A percentile compares a stretch with the other conserved stretches of the same genome.
These are phyloP conservation scores for Pichia sp. DNA, from an alignment of 1,139 yeast species.

Conservation along the genomic window DNA sequence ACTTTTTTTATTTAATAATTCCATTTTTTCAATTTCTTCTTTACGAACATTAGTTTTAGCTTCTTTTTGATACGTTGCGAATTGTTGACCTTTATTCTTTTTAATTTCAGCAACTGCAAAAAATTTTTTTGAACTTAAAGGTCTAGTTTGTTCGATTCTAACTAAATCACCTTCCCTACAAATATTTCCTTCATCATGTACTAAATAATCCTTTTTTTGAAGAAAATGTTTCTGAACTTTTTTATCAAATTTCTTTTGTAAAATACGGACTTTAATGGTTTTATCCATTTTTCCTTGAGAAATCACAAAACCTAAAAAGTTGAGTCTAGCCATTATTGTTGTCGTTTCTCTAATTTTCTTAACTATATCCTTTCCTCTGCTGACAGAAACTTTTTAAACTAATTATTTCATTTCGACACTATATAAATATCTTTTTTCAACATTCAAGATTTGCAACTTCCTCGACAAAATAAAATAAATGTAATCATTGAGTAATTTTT, in stretches of 20 bases:
- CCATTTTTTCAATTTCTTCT: constrained; percentile 53
- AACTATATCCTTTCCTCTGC: too few relatives aligned
- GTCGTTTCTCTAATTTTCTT: neutral
- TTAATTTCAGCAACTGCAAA: constrained; percentile 95
- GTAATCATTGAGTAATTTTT: too few relatives aligned
- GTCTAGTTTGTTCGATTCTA: constrained; percentile 85
- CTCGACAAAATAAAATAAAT: too few relatives aligned
- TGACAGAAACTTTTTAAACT: too few relatives aligned
- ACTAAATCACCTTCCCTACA: constrained; percentile 96
- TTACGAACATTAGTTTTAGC: constrained; percentile 60
- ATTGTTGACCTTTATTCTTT: constrained; percentile 84
- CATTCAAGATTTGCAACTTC: too few relatives aligned
- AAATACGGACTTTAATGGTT: constrained; percentile 90
- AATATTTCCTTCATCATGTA: constrained; percentile 88
- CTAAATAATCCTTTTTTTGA: constrained; percentile 77
- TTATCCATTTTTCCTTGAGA: constrained; percentile 96
- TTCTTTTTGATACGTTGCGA: constrained; percentile 69
- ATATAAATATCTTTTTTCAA: too few relatives aligned
- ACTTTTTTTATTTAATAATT: constrained; percentile 44
- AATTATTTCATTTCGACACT: too few relatives aligned
- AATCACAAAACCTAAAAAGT: constrained; percentile 85
- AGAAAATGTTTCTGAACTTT: constrained; percentile 70
- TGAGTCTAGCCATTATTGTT: constrained; percentile 70
- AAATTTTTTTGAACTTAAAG: constrained; percentile 71
- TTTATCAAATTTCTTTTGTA: constrained; percentile 60